Percentiles rank a stretch among this genome's conserved stretches.
Conservation (phyloP, 2,329 filamentous ascomycete species). For the Phyllosticta capitalensis region DNA sequence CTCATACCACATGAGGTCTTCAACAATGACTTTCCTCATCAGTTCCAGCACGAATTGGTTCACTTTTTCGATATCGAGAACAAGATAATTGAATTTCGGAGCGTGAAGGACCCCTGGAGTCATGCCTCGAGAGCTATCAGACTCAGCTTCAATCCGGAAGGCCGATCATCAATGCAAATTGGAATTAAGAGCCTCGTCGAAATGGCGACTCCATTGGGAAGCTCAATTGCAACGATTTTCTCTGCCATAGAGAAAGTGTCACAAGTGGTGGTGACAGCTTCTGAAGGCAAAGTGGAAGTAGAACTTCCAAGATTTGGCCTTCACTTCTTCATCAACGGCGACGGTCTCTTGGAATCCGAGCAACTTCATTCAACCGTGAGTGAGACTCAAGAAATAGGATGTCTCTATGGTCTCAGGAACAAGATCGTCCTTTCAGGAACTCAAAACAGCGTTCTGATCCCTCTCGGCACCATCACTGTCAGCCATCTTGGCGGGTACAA, state of each 20-base stretch:
- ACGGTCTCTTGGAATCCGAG: conserved; percentile 26
- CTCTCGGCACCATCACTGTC: not conserved
- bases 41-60: conserved; percentile 16
- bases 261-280: not conserved
- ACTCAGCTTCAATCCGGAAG: not conserved
- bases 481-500: not conserved
- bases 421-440: conserved; percentile 39
- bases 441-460: conserved; percentile 4
- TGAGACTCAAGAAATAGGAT: not conserved
- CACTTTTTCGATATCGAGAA: conserved; percentile 18
- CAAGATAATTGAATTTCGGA: conserved; percentile 25
- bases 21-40: conserved; percentile 21
- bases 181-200: conserved; percentile 11
- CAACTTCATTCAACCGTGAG: conserved; percentile 42
- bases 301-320: conserved; percentile 41
- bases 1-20: conserved; percentile 29
- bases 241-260: not conserved
- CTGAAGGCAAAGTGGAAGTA: conserved; percentile 16
- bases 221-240: not conserved
- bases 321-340: conserved; percentile 33
- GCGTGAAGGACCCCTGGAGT: conserved; percentile 20
- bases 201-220: not conserved
- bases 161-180: not conserved
- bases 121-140: not conserved
- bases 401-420: conserved; percentile 34